These are phyloP conservation scores for Nakazawaea wickerhamii DNA, from an alignment of 805 yeast genomes.

Conservation along the genomic window DNA sequence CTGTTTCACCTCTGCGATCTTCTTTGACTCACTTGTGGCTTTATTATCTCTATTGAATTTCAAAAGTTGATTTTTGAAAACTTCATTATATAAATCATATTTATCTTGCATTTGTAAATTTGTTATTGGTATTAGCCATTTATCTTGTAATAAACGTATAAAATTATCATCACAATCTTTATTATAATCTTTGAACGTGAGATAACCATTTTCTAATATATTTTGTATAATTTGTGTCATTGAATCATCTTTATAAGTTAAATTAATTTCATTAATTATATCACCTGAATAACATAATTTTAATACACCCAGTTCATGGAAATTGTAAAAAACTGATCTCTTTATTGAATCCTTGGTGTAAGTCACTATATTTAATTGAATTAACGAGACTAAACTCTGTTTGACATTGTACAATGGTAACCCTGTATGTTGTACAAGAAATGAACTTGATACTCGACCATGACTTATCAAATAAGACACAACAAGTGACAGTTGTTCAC, in stretches of 20 bases:
- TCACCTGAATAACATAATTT: conserved; percentile 73
- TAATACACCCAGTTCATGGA: conserved; percentile 59
- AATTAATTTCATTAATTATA: conserved; percentile 49
- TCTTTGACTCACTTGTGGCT: conserved; percentile 46
- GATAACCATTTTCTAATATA: conserved; percentile 62
- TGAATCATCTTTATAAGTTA: conserved; percentile 33
- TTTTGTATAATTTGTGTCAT: conserved; percentile 62
- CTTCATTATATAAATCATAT: conserved; percentile 25
- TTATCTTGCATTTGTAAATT: conserved; percentile 24
- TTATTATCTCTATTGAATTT: conserved; percentile 24
- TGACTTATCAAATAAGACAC: conserved; percentile 56
- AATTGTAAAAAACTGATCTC: conserved; percentile 43
- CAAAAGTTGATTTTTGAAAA: conserved; percentile 34
- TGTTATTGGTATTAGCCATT: conserved; percentile 45
- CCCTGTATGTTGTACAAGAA: conserved; percentile 41
- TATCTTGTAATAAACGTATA: conserved; percentile 39
- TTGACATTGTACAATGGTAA: conserved; percentile 49
- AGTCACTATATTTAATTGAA: conserved; percentile 73
- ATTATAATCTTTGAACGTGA: conserved; percentile 49
- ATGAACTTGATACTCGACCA: conserved; percentile 59
- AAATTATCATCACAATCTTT: conserved; percentile 33
- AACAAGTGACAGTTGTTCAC: conserved; percentile 67
- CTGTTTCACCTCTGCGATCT: conserved; percentile 57
- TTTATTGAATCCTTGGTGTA: conserved; percentile 47
- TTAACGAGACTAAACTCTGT: conserved; percentile 64